Evolutionary conservation across 352 stramenopile genomes (phyloP).

Genomic region (Elongisporangium undulatum): DNA sequence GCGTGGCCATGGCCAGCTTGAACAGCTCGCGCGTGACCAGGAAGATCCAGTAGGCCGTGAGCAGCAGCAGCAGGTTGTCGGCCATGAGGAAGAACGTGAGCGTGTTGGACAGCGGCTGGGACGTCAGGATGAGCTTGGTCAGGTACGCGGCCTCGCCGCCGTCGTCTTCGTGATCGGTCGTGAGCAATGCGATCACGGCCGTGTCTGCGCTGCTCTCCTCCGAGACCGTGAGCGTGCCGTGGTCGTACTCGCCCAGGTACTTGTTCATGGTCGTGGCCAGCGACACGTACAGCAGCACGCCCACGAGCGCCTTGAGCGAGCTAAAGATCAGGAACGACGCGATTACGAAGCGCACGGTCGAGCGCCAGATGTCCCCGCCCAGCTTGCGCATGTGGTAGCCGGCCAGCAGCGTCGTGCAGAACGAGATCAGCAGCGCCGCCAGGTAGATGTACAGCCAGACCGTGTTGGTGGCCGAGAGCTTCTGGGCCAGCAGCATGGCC

Average conservation of each 20-base stretch:
- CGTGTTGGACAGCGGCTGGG: slow-evolving; percentile 25
- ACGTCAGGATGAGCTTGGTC: slow-evolving; percentile 52
- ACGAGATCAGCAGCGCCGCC: slow-evolving; percentile 47
- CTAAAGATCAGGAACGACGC: slow-evolving; percentile 54
- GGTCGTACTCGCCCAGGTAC: slow-evolving; percentile 13
- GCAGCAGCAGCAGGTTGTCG: slow-evolving; percentile 60
- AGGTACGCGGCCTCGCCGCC: slow-evolving; percentile 54
- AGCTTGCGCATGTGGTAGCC: slow-evolving; percentile 62
- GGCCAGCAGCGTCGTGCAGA: slow-evolving; percentile 41
- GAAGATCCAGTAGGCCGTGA: slow-evolving; percentile 69
- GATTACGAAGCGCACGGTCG: slow-evolving; percentile 71
- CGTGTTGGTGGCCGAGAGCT: slow-evolving; percentile 15
- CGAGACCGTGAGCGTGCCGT: slow-evolving; percentile 10
- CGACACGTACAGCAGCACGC: slow-evolving; percentile 51
- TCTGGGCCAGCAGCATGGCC: not conserved
- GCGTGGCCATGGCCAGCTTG: slow-evolving; percentile 49
- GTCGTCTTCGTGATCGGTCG: slow-evolving; percentile 39
- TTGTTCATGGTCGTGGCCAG: slow-evolving; percentile 31
- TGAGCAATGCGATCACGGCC: slow-evolving; percentile 22
- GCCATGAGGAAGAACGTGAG: slow-evolving; percentile 43
- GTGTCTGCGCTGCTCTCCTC: slow-evolving; percentile 10
- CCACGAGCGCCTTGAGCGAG: slow-evolving; percentile 40
- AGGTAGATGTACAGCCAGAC: slow-evolving; percentile 68
- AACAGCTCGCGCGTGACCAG: slow-evolving; percentile 51
- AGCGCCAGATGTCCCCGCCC: slow-evolving; percentile 58